phyloP scores from a whole-genome alignment of 805 yeast species.

The Wickerhamomyces ciferrii region DNA sequence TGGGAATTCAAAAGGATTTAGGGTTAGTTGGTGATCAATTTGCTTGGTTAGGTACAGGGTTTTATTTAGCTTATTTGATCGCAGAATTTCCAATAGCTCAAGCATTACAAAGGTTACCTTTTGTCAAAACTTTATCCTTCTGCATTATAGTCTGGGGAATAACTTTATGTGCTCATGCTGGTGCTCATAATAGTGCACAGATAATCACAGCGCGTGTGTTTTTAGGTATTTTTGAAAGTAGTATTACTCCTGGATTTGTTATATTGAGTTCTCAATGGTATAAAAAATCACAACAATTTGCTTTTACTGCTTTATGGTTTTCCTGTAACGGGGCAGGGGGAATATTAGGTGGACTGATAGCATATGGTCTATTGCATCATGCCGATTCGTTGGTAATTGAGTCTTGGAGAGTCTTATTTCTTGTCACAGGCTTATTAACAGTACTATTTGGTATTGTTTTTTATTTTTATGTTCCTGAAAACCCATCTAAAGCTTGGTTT shows the following conservation, averaged over 20 bases:
- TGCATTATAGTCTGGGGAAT: constrained; percentile 60
- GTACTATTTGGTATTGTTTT: constrained; percentile 43
- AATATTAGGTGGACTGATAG: constrained; percentile 45
- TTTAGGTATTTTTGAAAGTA: constrained; percentile 47
- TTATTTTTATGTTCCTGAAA: constrained; percentile 48
- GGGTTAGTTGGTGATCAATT: constrained; percentile 40
- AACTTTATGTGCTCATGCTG: constrained; percentile 48
- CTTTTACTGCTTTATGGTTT: constrained; percentile 38
- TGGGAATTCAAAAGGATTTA: constrained; percentile 42
- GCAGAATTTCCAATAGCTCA: constrained; percentile 47
- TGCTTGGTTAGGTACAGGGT: constrained; percentile 55
- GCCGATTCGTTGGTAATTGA: constrained; percentile 33
- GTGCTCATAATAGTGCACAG: constrained; percentile 32
- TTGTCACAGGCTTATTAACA: constrained; percentile 57
- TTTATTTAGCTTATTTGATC: constrained; percentile 58
- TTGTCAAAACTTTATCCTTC: constrained; percentile 43
- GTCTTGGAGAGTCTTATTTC: constrained; percentile 58
- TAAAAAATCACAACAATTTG: constrained; percentile 39
- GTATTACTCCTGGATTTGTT: constrained; percentile 53
- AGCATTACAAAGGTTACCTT: constrained; percentile 49
- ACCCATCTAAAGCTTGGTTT: constrained; percentile 46
- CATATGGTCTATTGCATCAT: constrained; percentile 44
- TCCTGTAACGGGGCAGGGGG: constrained; percentile 42
- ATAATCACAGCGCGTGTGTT: constrained; percentile 42
- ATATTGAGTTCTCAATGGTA: constrained; percentile 56